Evolutionary conservation across 2,329 filamentous ascomycete genomes (phyloP).

Genomic region (Colletotrichum sp.): DNA sequence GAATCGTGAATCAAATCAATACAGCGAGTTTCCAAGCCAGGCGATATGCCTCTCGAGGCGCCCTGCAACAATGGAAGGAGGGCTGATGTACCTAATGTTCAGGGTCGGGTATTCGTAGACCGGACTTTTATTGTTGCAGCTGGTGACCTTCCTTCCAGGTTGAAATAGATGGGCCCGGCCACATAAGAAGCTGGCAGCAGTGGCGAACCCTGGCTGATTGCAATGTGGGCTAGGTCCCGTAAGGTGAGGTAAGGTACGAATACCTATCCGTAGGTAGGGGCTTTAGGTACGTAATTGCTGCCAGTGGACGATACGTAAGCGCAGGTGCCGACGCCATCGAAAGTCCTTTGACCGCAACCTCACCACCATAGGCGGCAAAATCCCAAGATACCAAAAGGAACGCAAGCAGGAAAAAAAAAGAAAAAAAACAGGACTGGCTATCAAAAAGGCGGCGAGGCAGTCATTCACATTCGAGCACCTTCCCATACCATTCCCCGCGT

Average conservation of each 20-base stretch:
- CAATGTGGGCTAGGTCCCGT: too few species aligned
- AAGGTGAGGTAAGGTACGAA: too few species aligned
- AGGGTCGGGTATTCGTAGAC: background rate
- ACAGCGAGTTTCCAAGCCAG: background rate
- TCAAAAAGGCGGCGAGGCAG: background rate
- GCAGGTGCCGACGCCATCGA: background rate
- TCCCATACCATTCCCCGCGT: background rate
- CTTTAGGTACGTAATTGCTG: background rate
- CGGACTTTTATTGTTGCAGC: conserved; percentile 1
- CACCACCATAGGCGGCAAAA: background rate
- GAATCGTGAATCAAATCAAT: background rate
- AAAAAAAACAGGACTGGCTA: background rate
- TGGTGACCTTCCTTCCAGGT: background rate
- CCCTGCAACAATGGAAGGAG: background rate
- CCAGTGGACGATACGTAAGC: background rate
- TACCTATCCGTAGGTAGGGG: background rate
- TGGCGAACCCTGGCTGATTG: background rate
- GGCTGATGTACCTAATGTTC: background rate
- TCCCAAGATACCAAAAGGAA: background rate
- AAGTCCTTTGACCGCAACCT: background rate
- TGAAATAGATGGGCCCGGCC: background rate
- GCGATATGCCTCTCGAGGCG: background rate
- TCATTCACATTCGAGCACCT: background rate
- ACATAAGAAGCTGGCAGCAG: background rate
- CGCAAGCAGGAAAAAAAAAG: background rate